Conservation (phyloP, 192 early-diverging fungal genomes). For the Backusella tarrabulga region DNA sequence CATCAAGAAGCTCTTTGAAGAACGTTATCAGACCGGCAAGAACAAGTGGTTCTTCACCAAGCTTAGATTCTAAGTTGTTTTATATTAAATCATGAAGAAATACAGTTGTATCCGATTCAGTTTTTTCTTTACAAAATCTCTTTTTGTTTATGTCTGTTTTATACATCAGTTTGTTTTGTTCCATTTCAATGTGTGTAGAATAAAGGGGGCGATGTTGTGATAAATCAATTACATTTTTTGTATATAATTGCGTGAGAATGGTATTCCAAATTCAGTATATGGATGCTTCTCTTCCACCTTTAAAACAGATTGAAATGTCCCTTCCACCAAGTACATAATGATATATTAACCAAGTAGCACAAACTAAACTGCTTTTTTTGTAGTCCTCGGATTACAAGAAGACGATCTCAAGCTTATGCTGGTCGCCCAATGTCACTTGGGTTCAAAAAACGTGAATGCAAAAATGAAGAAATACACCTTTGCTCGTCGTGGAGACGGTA, state of each 20-base stretch:
- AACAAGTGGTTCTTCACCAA: conserved; percentile 99
- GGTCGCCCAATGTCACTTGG: background rate
- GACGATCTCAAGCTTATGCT: background rate
- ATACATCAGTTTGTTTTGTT: background rate
- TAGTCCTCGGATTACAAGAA: background rate
- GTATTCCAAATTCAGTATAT: background rate
- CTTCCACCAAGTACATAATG: background rate
- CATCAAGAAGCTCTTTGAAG: conserved; percentile 95
- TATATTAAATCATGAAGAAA: background rate
- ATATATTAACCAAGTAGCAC: background rate
- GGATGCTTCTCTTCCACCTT: background rate
- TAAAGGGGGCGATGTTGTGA: background rate
- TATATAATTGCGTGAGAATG: background rate
- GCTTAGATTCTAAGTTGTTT: conserved; percentile 78
- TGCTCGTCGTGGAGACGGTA: background rate
- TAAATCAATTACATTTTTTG: background rate
- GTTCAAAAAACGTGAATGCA: background rate
- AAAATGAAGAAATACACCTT: background rate
- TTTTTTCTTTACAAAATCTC: background rate
- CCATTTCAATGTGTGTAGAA: background rate
- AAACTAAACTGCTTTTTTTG: background rate
- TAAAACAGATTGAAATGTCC: background rate
- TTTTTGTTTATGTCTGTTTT: background rate
- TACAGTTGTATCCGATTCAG: background rate
- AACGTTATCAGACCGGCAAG: conserved; percentile 97